Evolutionary conservation across 208 protist genomes (phyloP), one percentile per base, ranked within the genome.

Genomic region (Crithidia fasciculata): DNA sequence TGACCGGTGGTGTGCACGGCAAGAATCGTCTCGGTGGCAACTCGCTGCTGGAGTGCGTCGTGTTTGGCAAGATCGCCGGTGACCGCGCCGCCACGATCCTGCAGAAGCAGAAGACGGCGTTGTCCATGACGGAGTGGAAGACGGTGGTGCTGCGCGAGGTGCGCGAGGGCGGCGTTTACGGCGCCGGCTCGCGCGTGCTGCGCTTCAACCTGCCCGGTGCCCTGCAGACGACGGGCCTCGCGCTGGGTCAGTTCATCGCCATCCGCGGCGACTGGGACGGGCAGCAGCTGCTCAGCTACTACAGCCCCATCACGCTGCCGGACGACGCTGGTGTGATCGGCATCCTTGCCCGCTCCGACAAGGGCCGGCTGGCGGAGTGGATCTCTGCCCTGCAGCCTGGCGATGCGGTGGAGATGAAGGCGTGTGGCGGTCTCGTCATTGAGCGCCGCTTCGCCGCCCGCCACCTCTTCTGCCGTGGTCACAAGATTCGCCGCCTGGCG

Each of bases 1-100:
- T 98, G 36, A 99, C 98, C 16, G 97, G 95, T 19, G 98, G 98
- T 53, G 90, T 99, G 61, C 98, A 99, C 81, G 98, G 98, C 61
- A 69, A 77, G 16, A 99, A 99, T 78, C 90, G 98, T 49, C 91
- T 99, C 15, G 98, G 92, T 53, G 98, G 98, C 54, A 99, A 99
- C 84, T 98, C 95, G 8, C 90, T 99, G 65, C 81, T 99, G 50
- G 88, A 90, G 81, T 93, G 85, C 49, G 84, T 91, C 75, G 85
- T 90, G 9, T 91, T 88, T 52, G 85, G 85, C 39, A 74, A 78
- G 60, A 88, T 90, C 65, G 95, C 91, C 28, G 95, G 96, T 49
- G 80, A 87, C 63, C 78, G 82, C 52, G 91, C 90, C 5, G 84
- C 88, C 60, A 86, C 82, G 40, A 88, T 91, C 44, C 72, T 87